Base-by-base conservation (phyloP, 495 filamentous ascomycete genomes). In the Astrothelium subdiscretum region DNA sequence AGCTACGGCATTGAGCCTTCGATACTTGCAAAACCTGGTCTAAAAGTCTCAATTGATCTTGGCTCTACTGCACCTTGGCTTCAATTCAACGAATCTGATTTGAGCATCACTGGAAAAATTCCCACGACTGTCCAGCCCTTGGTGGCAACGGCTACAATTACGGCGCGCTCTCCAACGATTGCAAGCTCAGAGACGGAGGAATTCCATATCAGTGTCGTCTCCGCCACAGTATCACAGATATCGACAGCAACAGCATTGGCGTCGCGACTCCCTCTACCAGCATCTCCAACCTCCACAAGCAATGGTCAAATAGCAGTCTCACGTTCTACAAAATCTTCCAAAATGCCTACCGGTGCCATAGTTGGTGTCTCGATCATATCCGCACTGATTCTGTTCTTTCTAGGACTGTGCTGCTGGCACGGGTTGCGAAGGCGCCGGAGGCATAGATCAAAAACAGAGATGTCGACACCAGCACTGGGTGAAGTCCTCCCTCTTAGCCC, bases 61-160 rank as follows among this genome's bases (percentile, higher is more conserved):
- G 77, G 73, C 22, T 64, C 77, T 1, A 72, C 83, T 1, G 71
- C 77, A 8, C 71, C 81, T 15, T 96, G 90, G 91, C 75, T 94
- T 11, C 76, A 74, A 1, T 89, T 89, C 64, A 81, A 88, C 66
- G 48, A 54, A 54, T 11, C 48, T 11, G 15, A 54, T 24, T 54
- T 27, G 22, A 54, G 48, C 24, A 54, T 54, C 10, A n/a, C 8
- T 54, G 48, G 48, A 54, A 54, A 54, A 5, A 54, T 54, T 29
- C 48, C 48, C 4, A 54, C 12, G 8, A 54, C 48, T 29, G 24
- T 29, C 48, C 20, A 54, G 8, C 48, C 48, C 24, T 26, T 54
- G 29, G 48, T 54, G 20, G 48, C 48, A 27, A 54, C 48, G 20
- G 48, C 48, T 5, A 54, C 48, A 8, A 54, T 54, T 2, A 54